Conservation (phyloP, 2,329 filamentous ascomycete genomes). For the Chaetothyriales sp. region DNA sequence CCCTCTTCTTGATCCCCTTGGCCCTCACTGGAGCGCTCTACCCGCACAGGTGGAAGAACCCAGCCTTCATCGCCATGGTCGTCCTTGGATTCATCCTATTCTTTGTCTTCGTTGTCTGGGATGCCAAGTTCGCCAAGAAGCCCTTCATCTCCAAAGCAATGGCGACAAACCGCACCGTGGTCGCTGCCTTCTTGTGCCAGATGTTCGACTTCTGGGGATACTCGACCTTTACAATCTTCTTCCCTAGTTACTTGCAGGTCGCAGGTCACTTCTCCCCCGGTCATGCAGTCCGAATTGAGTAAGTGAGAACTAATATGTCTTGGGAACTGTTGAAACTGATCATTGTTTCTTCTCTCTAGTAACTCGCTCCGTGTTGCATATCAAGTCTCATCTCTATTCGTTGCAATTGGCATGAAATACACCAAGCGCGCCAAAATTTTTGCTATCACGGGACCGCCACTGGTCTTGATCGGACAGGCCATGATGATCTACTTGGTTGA, state of each 20-base stretch:
- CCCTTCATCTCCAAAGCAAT: slow-evolving; percentile 25
- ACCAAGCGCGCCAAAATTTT: slow-evolving; percentile 24
- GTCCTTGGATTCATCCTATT: slow-evolving; percentile 34
- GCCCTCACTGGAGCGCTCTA: slow-evolving; percentile 34
- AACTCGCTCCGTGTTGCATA: slow-evolving; percentile 23
- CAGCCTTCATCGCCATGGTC: slow-evolving; percentile 36
- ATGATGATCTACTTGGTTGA: slow-evolving; percentile 18
- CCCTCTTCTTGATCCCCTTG: slow-evolving; percentile 40
- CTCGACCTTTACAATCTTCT: slow-evolving; percentile 16
- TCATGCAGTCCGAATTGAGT: slow-evolving; percentile 6
- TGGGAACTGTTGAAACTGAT: too few species aligned
- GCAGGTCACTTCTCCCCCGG: too few species aligned
- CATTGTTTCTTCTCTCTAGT: slow-evolving; percentile 20
- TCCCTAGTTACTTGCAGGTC: too few species aligned
- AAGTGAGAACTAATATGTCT: slow-evolving; percentile 4
- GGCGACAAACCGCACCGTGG: slow-evolving; percentile 25
- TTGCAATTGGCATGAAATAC: slow-evolving; percentile 25
- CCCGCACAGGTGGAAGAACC: slow-evolving; percentile 33
- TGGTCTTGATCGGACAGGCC: slow-evolving; percentile 25
- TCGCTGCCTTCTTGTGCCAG: slow-evolving; percentile 25
- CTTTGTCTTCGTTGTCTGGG: slow-evolving; percentile 40
- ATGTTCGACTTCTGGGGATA: slow-evolving; percentile 25
- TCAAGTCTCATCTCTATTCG: slow-evolving; percentile 24
- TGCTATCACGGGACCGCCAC: slow-evolving; percentile 20
- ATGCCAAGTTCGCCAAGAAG: slow-evolving; percentile 25